Percentiles rank a stretch among this genome's conserved stretches.
phyloP scores from a whole-genome alignment of 768 basidiomycete species.

The Suillus luteus region DNA sequence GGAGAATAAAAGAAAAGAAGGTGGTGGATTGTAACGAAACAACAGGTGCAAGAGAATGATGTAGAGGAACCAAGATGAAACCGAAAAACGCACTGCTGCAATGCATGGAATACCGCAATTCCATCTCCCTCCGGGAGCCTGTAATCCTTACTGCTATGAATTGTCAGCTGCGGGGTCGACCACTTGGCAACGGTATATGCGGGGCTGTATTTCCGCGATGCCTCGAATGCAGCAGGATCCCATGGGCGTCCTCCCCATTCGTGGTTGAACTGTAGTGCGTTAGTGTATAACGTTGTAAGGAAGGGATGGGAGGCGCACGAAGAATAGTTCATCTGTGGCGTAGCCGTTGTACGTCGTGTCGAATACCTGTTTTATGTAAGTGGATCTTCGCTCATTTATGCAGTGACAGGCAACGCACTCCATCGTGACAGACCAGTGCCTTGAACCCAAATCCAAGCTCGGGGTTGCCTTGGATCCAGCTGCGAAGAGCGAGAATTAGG shows the following conservation, averaged over 20 bases:
- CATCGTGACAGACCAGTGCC: constrained; percentile 90
- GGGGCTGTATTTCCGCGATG: constrained; percentile 73
- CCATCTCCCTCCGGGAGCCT: constrained; percentile 85
- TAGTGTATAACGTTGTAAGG: constrained; percentile 2
- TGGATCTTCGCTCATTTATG: not conserved
- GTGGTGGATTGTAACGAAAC: not conserved
- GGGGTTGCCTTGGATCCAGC: constrained; percentile 95
- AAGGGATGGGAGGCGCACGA: constrained; percentile 50
- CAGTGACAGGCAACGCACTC: constrained; percentile 47
- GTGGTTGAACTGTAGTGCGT: constrained; percentile 68
- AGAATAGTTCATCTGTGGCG: constrained; percentile 90
- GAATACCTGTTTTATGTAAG: constrained; percentile 52
- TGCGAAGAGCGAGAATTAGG: constrained; percentile 31
- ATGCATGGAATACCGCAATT: constrained; percentile 80
- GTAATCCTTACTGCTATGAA: constrained; percentile 89
- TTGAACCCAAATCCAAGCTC: constrained; percentile 90
- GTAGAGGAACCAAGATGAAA: not conserved
- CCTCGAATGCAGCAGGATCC: constrained; percentile 56
- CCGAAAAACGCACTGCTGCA: constrained; percentile 66
- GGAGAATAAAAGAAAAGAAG: constrained; percentile 5
- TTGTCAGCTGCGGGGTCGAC: constrained; percentile 81
- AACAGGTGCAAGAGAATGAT: not conserved
- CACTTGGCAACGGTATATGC: constrained; percentile 80
- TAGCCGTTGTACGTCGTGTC: constrained; percentile 80
- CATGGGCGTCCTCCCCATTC: constrained; percentile 86